Base-by-base conservation (phyloP, 108 stramenopile genomes). In the Parietichytrium sp. region DNA sequence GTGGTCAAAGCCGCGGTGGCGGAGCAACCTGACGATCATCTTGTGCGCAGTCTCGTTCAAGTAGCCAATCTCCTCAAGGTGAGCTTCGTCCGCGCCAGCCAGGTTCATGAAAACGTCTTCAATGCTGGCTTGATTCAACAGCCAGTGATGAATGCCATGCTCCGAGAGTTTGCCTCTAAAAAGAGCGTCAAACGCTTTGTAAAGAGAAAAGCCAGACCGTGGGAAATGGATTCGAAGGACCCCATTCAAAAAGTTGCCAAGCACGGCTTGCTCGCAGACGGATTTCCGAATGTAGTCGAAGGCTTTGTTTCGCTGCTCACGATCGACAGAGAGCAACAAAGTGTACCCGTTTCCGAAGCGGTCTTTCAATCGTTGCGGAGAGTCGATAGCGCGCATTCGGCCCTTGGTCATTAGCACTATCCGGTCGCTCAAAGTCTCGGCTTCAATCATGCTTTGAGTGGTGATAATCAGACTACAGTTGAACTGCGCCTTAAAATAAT, bases 391-490 rank as follows among this genome's bases (percentile, higher is more conserved):
- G 23, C 85, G 82, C 20, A 90, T 23, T 23, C 81, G 79, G 16
- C 88, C 88, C 4, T 84, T 54, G 49, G 80, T 83, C 80, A 90
- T 86, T 26, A 91, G 86, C 47, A 85, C 89, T 4, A 91, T 84
- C 15, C 90, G 82, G 53, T 38, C 51, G 51, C 89, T 89, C 30
- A 91, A 81, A 6, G 86, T 88, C 29, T 91, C 90, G 20, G 85
- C 87, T 77, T 91, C 90, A n/a, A 89, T 88, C 90, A 91, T 91
- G 29, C 80, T 61, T 83, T 91, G 90, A 23, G 90, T 88, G 36
- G 90, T 91, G 7, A 91, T 80, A 13, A 91, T 78, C 12, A 82
- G 36, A 6, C 38, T 42, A 27, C 61, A 72, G 23, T 45, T 36
- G 61, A 45, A 72, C 38, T 42, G 36, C 33, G 36, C 38, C 38